These are phyloP conservation scores for Groenewaldozyma auringiensis DNA, from an alignment of 1,139 yeast species.

Conservation along the genomic window DNA sequence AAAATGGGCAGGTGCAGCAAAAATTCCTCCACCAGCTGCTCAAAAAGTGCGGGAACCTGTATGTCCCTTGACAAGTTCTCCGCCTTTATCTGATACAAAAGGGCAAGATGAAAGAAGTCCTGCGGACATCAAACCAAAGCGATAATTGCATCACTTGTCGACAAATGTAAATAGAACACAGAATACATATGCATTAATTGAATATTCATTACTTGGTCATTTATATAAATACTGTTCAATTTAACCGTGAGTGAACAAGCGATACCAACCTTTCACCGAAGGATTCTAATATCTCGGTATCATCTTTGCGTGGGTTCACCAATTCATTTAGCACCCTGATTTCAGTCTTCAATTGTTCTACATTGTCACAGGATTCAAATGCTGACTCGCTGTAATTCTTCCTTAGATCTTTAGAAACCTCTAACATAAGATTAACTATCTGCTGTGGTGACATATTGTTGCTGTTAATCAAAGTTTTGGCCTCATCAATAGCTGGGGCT, in stretches of 20 bases:
- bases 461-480: not conserved
- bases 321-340: not conserved
- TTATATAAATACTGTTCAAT: too few relatives aligned
- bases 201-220: not conserved
- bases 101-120: not conserved
- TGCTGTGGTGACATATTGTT: not conserved
- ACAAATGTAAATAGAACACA: too few relatives aligned
- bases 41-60: not conserved
- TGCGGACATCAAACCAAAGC: not conserved
- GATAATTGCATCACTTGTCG: too few relatives aligned
- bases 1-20: conserved; percentile 42
- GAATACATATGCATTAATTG: too few relatives aligned
- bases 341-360: not conserved
- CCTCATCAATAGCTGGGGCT: too few relatives aligned
- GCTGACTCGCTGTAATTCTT: not conserved
- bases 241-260: conserved; percentile 12
- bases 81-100: not conserved
- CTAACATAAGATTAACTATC: not conserved
- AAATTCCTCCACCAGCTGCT: conserved; percentile 20
- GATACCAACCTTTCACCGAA: conserved; percentile 21
- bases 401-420: not conserved
- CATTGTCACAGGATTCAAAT: not conserved
- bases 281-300: not conserved
- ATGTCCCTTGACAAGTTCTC: not conserved
- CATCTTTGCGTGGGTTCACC: not conserved